phyloP scores from a whole-genome alignment of 1,284 basidiomycete genomes.

The Austroboletus rostrupii region DNA sequence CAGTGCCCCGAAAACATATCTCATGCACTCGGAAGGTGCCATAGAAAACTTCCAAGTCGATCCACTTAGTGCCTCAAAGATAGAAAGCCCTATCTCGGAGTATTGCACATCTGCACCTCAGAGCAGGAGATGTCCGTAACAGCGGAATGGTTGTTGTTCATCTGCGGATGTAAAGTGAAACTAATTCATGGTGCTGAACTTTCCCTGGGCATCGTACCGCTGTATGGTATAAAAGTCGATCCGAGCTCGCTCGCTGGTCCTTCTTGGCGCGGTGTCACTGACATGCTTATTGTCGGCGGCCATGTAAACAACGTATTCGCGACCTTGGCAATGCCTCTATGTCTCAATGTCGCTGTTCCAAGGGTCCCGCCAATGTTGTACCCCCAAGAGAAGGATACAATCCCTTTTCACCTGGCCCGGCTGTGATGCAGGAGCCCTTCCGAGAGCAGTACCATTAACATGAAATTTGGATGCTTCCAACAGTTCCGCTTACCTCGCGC shows the following conservation, averaged over 20 bases:
- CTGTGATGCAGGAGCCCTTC: not conserved
- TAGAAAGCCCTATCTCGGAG: too few relatives aligned
- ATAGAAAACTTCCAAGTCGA: too few relatives aligned
- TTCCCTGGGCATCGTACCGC: conserved; percentile 15
- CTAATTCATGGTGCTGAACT: not conserved
- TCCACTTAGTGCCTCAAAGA: too few relatives aligned
- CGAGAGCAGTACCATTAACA: not conserved
- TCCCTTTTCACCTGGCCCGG: conserved; percentile 3
- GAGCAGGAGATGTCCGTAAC: too few relatives aligned
- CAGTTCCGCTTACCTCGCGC: conserved; percentile 2
- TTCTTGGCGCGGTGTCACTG: conserved; percentile 9
- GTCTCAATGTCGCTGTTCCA: conserved; percentile 5
- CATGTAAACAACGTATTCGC: conserved; percentile 12
- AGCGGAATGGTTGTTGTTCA: too few relatives aligned
- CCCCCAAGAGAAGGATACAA: conserved; percentile 3
- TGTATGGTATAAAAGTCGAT: conserved; percentile 3
- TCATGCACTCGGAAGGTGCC: too few relatives aligned
- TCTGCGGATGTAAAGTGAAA: too few relatives aligned
- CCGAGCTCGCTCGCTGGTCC: conserved; percentile 2
- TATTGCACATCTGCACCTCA: too few relatives aligned
- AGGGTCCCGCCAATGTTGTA: conserved; percentile 11
- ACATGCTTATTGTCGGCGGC: conserved; percentile 11
- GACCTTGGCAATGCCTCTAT: conserved; percentile 7
- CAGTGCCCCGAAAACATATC: too few relatives aligned
- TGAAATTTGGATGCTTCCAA: conserved; percentile 2